Evolutionary conservation across 1,284 basidiomycete species (phyloP), one percentile per base, ranked within the genome.

Genomic region (Ganoderma multipileum): DNA sequence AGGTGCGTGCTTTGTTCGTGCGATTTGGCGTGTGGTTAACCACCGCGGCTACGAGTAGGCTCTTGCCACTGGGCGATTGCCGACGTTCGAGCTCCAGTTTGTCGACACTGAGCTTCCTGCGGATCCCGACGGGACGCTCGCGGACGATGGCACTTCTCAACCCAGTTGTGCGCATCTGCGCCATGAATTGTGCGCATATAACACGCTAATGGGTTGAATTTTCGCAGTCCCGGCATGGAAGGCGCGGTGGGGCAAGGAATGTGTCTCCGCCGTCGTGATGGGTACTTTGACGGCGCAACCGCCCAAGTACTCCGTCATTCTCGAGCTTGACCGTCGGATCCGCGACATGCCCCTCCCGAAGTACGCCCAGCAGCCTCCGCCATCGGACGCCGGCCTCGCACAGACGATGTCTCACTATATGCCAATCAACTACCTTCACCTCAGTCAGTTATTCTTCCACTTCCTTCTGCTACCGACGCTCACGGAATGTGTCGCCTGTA

Each of bases 201-300:
- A 8, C 47, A 5, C 33, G 42, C 12, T 20, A 30, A 23, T 57
- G 9, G 26, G 0, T 12, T 4, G 47, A n/a, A 26, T n/a, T n/a
- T n/a, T n/a, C 30, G 8, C 23, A 92, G 91, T 93, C 76, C 86
- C 89, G 2, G 85, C 82, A 63, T 92, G 91, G 91, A 92, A 91
- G 78, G 89, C 90, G 30, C 84, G 83, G 6, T 93, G 91, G 77
- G 91, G 90, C 11, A 85, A 85, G 30, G 87, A 91, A 68, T 91
- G 90, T 73, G 83, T 92, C 9, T 83, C 90, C 23, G 84, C 84
- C 18, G 88, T 92, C 30, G 89, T 91, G 7, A 86, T 89, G 78
- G 86, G 87, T 23, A 87, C 88, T 20, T 79, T 91, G 52, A 89
- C 86, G 0, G 88, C 91, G 3, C 86, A 86, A 20, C 87, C 90